A percentile compares a stretch with the other conserved stretches of the same genome.
Conservation (phyloP, 768 basidiomycete species). For the Russula abietina region DNA sequence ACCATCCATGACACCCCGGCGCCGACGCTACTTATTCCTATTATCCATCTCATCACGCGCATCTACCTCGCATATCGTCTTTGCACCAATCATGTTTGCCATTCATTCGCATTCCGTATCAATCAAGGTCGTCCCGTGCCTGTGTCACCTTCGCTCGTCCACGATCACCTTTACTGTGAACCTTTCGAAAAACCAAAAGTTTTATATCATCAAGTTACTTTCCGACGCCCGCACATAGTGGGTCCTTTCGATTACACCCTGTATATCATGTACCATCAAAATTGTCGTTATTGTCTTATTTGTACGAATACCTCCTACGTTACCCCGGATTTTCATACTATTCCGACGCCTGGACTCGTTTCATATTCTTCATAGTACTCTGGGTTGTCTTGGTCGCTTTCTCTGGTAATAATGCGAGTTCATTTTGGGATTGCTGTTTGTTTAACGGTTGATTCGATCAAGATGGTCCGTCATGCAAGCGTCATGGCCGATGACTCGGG, state of each 20-base stretch:
- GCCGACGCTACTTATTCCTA: conserved; percentile 25
- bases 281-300: conserved; percentile 18
- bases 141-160: conserved; percentile 21
- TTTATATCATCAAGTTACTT: conserved; percentile 16
- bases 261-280: conserved; percentile 24
- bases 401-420: conserved; percentile 18
- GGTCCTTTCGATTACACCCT: conserved; percentile 12
- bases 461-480: not conserved
- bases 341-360: conserved; percentile 1
- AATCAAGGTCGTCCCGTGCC: conserved; percentile 16
- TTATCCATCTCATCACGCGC: conserved; percentile 24
- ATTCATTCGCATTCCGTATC: conserved; percentile 9
- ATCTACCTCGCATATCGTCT: conserved; percentile 23
- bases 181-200: conserved; percentile 18
- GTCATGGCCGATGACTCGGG: too few relatives aligned
- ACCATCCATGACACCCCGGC: conserved; percentile 18
- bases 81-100: conserved; percentile 10
- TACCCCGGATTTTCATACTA: conserved; percentile 23
- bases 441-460: conserved; percentile 6
- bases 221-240: not conserved
- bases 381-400: conserved; percentile 4
- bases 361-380: not conserved
- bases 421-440: conserved; percentile 5
- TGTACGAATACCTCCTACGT: conserved; percentile 24
- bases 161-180: conserved; percentile 12